Percentiles rank a stretch among this genome's conserved stretches.
Evolutionary conservation across 139 green algal genomes (phyloP).

Genomic region (Tetratostichococcus sp.): DNA sequence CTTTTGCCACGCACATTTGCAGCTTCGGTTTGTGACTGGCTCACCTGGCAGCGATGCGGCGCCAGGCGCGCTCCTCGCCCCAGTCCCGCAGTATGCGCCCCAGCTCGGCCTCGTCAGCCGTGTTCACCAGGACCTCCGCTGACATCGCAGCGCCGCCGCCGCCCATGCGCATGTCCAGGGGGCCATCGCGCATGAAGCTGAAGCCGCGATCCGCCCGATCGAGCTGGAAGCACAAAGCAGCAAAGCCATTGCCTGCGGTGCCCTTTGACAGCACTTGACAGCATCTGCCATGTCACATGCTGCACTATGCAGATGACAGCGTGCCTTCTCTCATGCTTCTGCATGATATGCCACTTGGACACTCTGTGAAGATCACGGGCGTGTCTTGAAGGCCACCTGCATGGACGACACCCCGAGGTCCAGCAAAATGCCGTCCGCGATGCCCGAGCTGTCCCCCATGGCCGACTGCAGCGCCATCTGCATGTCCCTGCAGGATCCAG

Average conservation of each 20-base stretch:
- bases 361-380: too few species aligned
- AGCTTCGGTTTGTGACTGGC: too few species aligned
- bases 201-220: constrained; percentile 83
- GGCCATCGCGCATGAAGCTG: constrained; percentile 67
- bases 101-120: constrained; percentile 76
- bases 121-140: constrained; percentile 84
- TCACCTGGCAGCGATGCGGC: constrained; percentile 60
- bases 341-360: too few species aligned
- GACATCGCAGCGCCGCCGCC: constrained; percentile 43
- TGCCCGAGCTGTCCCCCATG: constrained; percentile 1
- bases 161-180: constrained; percentile 93
- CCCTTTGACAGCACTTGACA: too few species aligned
- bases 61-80: constrained; percentile 89
- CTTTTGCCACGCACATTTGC: too few species aligned
- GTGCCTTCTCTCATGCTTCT: too few species aligned
- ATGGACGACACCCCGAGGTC: constrained; percentile 96
- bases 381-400: too few species aligned
- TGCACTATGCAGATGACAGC: too few species aligned
- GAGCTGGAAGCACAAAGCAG: constrained; percentile 43
- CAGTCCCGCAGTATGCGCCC: constrained; percentile 83
- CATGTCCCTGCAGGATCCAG: constrained; percentile 22
- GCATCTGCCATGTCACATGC: too few species aligned
- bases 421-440: constrained; percentile 79
- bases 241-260: neutral
- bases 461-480: constrained; percentile 24